Evolutionary conservation across 768 basidiomycete genomes (phyloP).

Genomic region (Amanita rubescens): DNA sequence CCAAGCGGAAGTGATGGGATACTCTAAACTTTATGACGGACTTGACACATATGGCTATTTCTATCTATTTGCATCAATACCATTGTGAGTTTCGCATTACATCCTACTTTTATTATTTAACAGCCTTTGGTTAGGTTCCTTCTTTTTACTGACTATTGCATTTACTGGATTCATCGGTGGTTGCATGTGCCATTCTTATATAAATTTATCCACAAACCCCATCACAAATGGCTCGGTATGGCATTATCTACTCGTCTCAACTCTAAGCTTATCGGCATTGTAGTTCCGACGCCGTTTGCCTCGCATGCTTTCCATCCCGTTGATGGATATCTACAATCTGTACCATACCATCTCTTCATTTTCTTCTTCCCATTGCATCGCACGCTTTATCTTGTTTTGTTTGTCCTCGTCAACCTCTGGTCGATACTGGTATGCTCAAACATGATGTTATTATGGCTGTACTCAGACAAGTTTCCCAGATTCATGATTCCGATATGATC

Average conservation of each 20-base stretch:
- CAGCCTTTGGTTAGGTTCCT: constrained; percentile 19
- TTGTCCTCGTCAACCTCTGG: constrained; percentile 93
- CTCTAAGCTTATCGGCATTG: neutral
- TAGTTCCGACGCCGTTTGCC: constrained; percentile 95
- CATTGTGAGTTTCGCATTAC: constrained; percentile 43
- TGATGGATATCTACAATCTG: constrained; percentile 89
- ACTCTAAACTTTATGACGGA: constrained; percentile 71
- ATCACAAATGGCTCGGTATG: constrained; percentile 95
- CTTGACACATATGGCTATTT: constrained; percentile 73
- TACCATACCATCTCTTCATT: constrained; percentile 92
- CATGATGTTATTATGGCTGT: neutral
- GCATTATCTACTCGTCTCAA: neutral
- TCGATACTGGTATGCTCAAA: constrained; percentile 66
- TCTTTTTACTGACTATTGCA: constrained; percentile 71
- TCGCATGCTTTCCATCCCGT: constrained; percentile 97
- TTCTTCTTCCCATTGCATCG: constrained; percentile 90
- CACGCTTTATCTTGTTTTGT: constrained; percentile 73
- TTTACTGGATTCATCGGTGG: constrained; percentile 96
- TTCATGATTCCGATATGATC: constrained; percentile 99
- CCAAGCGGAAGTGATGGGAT: constrained; percentile 83
- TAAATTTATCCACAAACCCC: constrained; percentile 92
- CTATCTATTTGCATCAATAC: constrained; percentile 61
- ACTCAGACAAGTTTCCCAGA: constrained; percentile 36
- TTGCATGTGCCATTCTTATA: constrained; percentile 83
- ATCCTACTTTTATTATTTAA: neutral